A percentile compares a stretch with the other conserved stretches of the same genome.
These are phyloP conservation scores for Teunomyces pallodes DNA, from an alignment of 805 yeast species.

Conservation along the genomic window DNA sequence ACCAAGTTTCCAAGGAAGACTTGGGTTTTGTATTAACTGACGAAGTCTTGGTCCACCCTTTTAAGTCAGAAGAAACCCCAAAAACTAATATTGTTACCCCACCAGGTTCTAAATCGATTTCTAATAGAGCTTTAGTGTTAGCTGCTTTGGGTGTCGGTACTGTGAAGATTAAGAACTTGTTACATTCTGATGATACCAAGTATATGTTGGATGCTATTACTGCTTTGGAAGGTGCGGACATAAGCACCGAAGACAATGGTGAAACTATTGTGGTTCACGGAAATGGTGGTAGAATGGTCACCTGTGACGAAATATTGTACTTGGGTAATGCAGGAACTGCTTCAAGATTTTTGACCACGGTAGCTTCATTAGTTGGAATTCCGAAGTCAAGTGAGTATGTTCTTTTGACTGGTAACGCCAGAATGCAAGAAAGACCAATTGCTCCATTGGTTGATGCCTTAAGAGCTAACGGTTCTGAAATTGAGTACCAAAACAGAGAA, in stretches of 20 bases:
- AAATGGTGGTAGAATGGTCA: constrained; percentile 74
- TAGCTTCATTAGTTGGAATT: constrained; percentile 75
- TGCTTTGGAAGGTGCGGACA: constrained; percentile 75
- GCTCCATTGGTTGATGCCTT: constrained; percentile 95
- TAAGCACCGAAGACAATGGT: constrained; percentile 83
- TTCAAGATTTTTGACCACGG: constrained; percentile 88
- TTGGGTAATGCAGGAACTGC: constrained; percentile 99
- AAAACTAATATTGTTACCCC: constrained; percentile 59
- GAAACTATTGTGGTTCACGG: constrained; percentile 82
- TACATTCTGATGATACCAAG: constrained; percentile 95
- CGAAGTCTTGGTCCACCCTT: constrained; percentile 68
- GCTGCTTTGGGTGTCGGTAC: constrained; percentile 91
- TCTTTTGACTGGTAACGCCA: constrained; percentile 84
- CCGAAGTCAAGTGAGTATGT: constrained; percentile 41
- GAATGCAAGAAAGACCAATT: constrained; percentile 97
- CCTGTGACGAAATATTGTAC: constrained; percentile 68
- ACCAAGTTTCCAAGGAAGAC: constrained; percentile 76
- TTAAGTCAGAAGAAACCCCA: constrained; percentile 33
- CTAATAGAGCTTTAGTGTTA: constrained; percentile 88
- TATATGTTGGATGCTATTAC: constrained; percentile 89
- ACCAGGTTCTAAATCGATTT: constrained; percentile 96
- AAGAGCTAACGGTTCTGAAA: constrained; percentile 69
- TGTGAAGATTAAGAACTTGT: constrained; percentile 76
- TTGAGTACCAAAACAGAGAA: constrained; percentile 65
- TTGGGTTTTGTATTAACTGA: constrained; percentile 80